These are phyloP conservation scores for Sporothrix brasiliensis DNA, from an alignment of 2,329 filamentous ascomycete species.

Conservation along the genomic window DNA sequence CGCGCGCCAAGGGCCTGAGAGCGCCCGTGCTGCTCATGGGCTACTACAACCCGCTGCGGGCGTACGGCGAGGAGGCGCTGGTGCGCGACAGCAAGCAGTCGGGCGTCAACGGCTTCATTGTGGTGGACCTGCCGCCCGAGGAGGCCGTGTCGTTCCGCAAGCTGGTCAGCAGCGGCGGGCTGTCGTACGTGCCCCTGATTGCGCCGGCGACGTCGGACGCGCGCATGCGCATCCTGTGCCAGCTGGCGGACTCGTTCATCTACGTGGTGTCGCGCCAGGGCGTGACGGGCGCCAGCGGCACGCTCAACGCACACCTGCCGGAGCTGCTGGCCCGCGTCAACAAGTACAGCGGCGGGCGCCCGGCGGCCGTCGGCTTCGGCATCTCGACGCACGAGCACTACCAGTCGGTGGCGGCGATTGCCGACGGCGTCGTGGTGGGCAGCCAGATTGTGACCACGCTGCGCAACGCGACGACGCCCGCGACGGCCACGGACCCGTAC, in stretches of 20 bases:
- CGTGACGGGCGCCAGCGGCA: constrained; percentile 87
- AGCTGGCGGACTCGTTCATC: constrained; percentile 97
- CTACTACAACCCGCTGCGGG: constrained; percentile 95
- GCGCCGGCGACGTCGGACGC: constrained; percentile 89
- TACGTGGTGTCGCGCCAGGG: constrained; percentile 98
- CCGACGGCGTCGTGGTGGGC: constrained; percentile 94
- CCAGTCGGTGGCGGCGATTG: constrained; percentile 75
- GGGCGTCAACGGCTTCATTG: constrained; percentile 93
- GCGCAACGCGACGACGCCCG: constrained; percentile 54
- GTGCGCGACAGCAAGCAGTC: constrained; percentile 80
- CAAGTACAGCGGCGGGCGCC: constrained; percentile 86
- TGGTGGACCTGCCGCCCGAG: constrained; percentile 93
- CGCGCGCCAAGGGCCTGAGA: constrained; percentile 74
- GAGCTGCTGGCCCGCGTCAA: constrained; percentile 83
- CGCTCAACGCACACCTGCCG: constrained; percentile 78
- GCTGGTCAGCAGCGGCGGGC: constrained; percentile 74
- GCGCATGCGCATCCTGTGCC: constrained; percentile 93
- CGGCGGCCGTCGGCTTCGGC: constrained; percentile 91
- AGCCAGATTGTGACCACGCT: constrained; percentile 90
- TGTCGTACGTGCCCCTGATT: constrained; percentile 97
- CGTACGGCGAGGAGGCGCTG: constrained; percentile 90
- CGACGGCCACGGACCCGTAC: constrained; percentile 49
- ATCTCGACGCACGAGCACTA: constrained; percentile 96
- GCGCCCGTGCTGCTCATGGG: constrained; percentile 93
- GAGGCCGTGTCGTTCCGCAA: constrained; percentile 91